Evolutionary conservation across 2,329 filamentous ascomycete genomes (phyloP).

Genomic region (Calycina herbarum): DNA sequence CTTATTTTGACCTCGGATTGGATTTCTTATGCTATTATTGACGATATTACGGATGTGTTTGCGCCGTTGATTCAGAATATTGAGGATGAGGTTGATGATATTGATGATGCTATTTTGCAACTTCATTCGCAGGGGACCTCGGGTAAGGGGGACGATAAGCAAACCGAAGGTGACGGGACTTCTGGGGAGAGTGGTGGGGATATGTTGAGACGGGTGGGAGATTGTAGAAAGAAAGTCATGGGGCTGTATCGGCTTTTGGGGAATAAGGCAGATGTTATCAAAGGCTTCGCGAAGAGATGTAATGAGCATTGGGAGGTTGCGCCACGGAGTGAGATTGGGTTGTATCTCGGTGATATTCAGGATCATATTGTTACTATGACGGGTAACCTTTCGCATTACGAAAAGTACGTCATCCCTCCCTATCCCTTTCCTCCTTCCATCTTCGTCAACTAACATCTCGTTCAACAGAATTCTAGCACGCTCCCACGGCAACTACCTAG

Average conservation of each 20-base stretch:
- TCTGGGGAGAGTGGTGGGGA: constrained; percentile 59
- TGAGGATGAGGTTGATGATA: constrained; percentile 95
- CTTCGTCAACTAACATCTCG: too few species aligned
- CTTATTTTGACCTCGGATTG: constrained; percentile 91
- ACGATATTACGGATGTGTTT: constrained; percentile 97
- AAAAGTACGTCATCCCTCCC: constrained; percentile 66
- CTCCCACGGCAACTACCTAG: constrained; percentile 96
- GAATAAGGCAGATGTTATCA: constrained; percentile 98
- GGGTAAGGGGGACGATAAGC: constrained; percentile 47
- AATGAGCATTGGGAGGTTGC: constrained; percentile 98
- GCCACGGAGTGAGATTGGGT: constrained; percentile 90
- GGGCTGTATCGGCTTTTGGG: constrained; percentile 86
- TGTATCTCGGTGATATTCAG: constrained; percentile 97
- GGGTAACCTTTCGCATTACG: constrained; percentile 90
- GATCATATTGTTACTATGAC: constrained; percentile 99
- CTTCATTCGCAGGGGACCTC: constrained; percentile 64
- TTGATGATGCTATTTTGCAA: constrained; percentile 85
- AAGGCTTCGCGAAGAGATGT: constrained; percentile 96
- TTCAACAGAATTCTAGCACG: constrained; percentile 73
- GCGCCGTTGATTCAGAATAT: constrained; percentile 89
- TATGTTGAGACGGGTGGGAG: constrained; percentile 89
- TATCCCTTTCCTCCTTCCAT: background rate
- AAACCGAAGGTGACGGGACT: constrained; percentile 43
- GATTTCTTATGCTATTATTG: constrained; percentile 97
- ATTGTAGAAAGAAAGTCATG: constrained; percentile 98